Evolutionary conservation across 1,284 basidiomycete species (phyloP).

Genomic region (Stereum hirsutum): DNA sequence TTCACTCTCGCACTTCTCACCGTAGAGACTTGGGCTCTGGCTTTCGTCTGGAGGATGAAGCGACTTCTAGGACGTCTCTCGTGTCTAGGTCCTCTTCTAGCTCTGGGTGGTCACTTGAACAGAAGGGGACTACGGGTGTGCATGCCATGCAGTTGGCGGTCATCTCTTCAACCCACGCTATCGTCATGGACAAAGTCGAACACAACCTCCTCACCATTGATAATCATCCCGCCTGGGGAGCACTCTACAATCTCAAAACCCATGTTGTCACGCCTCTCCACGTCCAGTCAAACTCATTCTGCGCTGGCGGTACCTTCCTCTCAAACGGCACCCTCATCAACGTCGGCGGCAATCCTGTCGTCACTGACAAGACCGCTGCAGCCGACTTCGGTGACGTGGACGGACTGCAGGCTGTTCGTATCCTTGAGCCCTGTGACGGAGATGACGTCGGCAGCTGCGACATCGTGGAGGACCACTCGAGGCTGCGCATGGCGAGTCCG

Average conservation of each 20-base stretch:
- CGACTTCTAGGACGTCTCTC: not conserved
- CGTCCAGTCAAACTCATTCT: constrained; percentile 80
- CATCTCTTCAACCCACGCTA: constrained; percentile 59
- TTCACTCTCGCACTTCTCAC: not conserved
- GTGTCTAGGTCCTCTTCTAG: constrained; percentile 5
- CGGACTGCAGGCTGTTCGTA: constrained; percentile 65
- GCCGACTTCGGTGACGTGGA: constrained; percentile 70
- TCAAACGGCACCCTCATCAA: constrained; percentile 69
- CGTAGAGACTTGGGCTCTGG: not conserved
- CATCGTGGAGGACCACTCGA: constrained; percentile 57
- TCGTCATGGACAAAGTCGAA: constrained; percentile 79
- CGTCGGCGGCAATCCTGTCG: constrained; percentile 72
- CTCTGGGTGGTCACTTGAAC: constrained; percentile 36
- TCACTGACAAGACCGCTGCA: constrained; percentile 47
- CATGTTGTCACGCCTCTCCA: constrained; percentile 53
- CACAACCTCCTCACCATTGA: constrained; percentile 68
- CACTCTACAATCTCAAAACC: constrained; percentile 60
- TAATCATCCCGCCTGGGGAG: constrained; percentile 74
- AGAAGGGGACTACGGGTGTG: constrained; percentile 68
- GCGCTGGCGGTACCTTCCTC: constrained; percentile 73
- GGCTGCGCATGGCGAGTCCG: constrained; percentile 59
- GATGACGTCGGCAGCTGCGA: constrained; percentile 38
- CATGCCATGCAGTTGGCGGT: constrained; percentile 74
- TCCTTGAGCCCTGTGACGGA: constrained; percentile 62
- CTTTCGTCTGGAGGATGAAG: not conserved